Evolutionary conservation across 371 early-diverging fungal species (phyloP), one percentile per base, ranked within the genome.

Genomic region (Apophysomyces elegans): DNA sequence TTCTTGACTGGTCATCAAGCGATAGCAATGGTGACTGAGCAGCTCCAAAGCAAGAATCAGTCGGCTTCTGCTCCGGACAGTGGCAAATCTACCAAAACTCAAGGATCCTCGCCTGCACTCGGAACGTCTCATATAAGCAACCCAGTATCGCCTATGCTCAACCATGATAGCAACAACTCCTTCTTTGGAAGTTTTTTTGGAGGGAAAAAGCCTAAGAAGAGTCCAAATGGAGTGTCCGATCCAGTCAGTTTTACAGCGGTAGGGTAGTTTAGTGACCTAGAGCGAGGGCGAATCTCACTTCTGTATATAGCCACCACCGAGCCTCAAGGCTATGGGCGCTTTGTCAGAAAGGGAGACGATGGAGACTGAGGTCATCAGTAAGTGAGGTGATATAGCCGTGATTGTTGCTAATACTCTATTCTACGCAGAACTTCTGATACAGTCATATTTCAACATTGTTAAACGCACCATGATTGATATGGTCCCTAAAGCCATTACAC

Each of bases 401-500:
- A 11, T 35, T 1, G 3, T 26, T 26, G 32, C 32, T 26, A 26
- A 26, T 35, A 65, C 26, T 44, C 62, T 59, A 5, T 43, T 56
- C 41, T 74, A 43, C 64, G 8, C 59, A 88, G 88, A 99, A 80
- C 87, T 98, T 50, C 86, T 98, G 67, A 93, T 99, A 59, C 87
- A 90, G 64, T 96, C 96, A 2, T 99, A 99, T 83, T 98, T 90
- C 78, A 93, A 94, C 73, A 97, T 99, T 76, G 96, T 99, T 59
- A 99, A 99, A 86, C 92, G 97, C 61, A 99, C 97, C 6, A 90
- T 97, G 64, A 88, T 96, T 54, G 99, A 99, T 75, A 93, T 99
- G 84, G 95, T 99, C 0, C 99, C 99, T 58, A 99, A 99, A 75
- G 96, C 99, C 7, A 93, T 99, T 67, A 99, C 99, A 97, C 86